Conservation (phyloP, 768 basidiomycete genomes). For the Daedaleopsis nitida region DNA sequence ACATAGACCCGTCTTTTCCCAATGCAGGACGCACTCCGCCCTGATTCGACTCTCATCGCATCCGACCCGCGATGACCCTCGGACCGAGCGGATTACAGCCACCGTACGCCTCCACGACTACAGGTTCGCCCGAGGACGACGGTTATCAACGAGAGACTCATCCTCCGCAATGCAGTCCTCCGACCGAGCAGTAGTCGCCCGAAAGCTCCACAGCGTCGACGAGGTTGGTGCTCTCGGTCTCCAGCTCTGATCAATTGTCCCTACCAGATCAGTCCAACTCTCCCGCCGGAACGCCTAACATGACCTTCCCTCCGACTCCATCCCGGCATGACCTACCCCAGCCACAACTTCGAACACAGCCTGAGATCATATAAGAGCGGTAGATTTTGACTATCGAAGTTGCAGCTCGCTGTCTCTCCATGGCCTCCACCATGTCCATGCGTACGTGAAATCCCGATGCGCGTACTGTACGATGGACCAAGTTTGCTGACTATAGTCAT, state of each 20-base stretch:
- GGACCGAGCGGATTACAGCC: not conserved
- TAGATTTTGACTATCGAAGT: not conserved
- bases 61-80: not conserved
- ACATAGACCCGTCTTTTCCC: not conserved
- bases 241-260: too few relatives aligned
- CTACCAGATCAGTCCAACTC: not conserved
- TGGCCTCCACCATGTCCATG: too few relatives aligned
- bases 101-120: not conserved
- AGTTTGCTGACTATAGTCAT: not conserved
- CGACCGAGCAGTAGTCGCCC: too few relatives aligned
- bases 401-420: not conserved
- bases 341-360: not conserved
- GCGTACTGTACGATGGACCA: too few relatives aligned
- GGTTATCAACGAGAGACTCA: too few relatives aligned
- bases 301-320: not conserved
- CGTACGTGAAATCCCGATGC: too few relatives aligned
- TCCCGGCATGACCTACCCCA: not conserved
- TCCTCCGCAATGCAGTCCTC: too few relatives aligned
- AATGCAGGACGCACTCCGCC: not conserved
- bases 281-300: not conserved
- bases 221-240: too few relatives aligned
- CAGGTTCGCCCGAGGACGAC: not conserved
- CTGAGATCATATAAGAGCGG: not conserved
- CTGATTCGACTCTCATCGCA: not conserved
- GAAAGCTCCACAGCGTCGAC: too few relatives aligned